phyloP scores from a whole-genome alignment of 78 protist genomes.

The Speleostelium caveatum region DNA sequence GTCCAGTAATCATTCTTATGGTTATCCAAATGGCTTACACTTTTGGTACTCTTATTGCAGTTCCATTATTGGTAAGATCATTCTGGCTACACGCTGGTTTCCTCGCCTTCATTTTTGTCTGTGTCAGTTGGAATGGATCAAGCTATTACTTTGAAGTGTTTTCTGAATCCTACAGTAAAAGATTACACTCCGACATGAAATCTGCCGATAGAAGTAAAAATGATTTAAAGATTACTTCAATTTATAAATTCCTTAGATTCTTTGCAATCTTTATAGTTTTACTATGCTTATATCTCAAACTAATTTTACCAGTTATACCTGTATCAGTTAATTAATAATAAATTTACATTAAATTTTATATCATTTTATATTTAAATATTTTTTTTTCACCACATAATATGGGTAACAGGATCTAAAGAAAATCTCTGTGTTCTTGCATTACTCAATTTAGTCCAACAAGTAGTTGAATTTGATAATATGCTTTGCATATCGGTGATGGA shows the following conservation, averaged over 20 bases:
- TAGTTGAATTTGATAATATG: too few relatives aligned
- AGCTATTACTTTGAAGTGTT: constrained; percentile 84
- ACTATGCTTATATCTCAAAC: background rate
- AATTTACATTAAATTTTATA: too few relatives aligned
- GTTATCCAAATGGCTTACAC: constrained; percentile 65
- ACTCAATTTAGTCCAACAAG: too few relatives aligned
- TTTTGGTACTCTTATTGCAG: constrained; percentile 41
- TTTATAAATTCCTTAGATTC: background rate
- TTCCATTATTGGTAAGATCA: constrained; percentile 48
- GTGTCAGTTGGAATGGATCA: constrained; percentile 82
- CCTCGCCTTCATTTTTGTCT: constrained; percentile 42
- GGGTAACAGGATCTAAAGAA: too few relatives aligned
- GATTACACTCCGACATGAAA: constrained; percentile 37
- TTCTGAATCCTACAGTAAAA: constrained; percentile 58
- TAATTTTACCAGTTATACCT: background rate
- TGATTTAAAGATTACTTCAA: background rate
- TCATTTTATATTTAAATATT: too few relatives aligned
- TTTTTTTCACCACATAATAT: too few relatives aligned
- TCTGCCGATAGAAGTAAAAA: background rate
- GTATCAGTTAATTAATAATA: background rate
- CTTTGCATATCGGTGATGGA: too few relatives aligned
- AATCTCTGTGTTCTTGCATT: too few relatives aligned
- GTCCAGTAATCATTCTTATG: constrained; percentile 58
- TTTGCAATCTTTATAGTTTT: background rate
- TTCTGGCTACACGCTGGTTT: constrained; percentile 58